Conservation (phyloP, 2,329 filamentous ascomycete species). For the Didymella exigua region DNA sequence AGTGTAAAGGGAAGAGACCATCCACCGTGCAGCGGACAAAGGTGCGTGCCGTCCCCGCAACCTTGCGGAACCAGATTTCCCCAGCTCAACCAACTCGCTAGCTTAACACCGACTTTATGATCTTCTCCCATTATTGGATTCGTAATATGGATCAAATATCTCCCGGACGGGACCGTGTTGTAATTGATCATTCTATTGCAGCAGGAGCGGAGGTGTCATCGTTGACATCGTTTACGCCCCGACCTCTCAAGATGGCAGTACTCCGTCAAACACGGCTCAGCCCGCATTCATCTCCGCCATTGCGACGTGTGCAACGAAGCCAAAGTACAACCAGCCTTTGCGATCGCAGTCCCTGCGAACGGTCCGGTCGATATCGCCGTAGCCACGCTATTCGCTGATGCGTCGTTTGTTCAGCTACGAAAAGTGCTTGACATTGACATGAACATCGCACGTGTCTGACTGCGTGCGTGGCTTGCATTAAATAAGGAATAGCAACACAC, state of each 20-base stretch:
- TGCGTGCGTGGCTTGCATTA: slow-evolving; percentile 47
- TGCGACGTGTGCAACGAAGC: slow-evolving; percentile 47
- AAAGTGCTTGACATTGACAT: slow-evolving; percentile 51
- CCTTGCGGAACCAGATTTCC: slow-evolving; percentile 7
- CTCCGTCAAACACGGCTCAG: slow-evolving; percentile 2
- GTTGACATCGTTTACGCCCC: slow-evolving; percentile 38
- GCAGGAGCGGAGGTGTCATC: slow-evolving; percentile 52
- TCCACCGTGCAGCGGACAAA: not conserved
- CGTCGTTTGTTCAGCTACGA: slow-evolving; percentile 49
- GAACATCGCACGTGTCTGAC: slow-evolving; percentile 51
- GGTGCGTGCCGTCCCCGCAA: slow-evolving; percentile 6
- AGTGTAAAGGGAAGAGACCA: not conserved
- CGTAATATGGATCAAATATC: slow-evolving; percentile 14
- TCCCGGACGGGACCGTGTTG: slow-evolving; percentile 43
- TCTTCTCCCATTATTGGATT: not conserved
- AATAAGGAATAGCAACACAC: slow-evolving; percentile 21
- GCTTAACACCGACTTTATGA: not conserved
- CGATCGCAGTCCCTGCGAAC: slow-evolving; percentile 38
- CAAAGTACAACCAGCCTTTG: slow-evolving; percentile 44
- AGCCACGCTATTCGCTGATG: slow-evolving; percentile 49
- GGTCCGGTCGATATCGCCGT: slow-evolving; percentile 51
- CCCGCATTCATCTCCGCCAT: slow-evolving; percentile 14
- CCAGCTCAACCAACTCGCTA: slow-evolving; percentile 3
- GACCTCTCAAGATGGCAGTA: not conserved
- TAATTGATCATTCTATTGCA: slow-evolving; percentile 50